These are phyloP conservation scores for Kodamaea derodonti DNA, from an alignment of 1,139 yeast species.

Conservation along the genomic window DNA sequence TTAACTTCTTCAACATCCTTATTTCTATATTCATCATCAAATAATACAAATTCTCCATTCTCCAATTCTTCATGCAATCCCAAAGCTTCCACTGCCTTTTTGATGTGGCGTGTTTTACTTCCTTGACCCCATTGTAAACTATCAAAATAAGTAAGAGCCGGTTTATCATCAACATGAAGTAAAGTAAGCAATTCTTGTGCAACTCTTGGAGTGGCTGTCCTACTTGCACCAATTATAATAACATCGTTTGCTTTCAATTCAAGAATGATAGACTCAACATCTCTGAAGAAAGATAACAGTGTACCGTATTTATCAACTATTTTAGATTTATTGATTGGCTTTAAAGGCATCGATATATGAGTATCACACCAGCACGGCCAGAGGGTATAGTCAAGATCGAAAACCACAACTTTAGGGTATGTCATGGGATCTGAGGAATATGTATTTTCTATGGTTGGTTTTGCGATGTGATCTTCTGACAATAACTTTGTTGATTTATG, in stretches of 20 bases:
- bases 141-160: slow-evolving; percentile 47
- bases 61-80: slow-evolving; percentile 36
- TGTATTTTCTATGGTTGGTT: too few relatives aligned
- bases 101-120: slow-evolving; percentile 58
- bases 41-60: slow-evolving; percentile 53
- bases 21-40: slow-evolving; percentile 68
- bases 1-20: slow-evolving; percentile 61
- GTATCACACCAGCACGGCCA: slow-evolving; percentile 75
- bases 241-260: slow-evolving; percentile 42
- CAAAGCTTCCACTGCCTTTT: slow-evolving; percentile 41
- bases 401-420: slow-evolving; percentile 62
- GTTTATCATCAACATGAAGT: slow-evolving; percentile 45
- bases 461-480: too few relatives aligned
- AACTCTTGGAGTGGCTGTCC: slow-evolving; percentile 62
- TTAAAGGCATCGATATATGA: slow-evolving; percentile 57
- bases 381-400: slow-evolving; percentile 72
- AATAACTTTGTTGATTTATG: too few relatives aligned
- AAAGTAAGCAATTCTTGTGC: slow-evolving; percentile 53
- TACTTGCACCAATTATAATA: slow-evolving; percentile 57
- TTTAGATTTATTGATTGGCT: slow-evolving; percentile 17
- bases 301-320: slow-evolving; percentile 47
- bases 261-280: slow-evolving; percentile 54
- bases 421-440: slow-evolving; percentile 3
- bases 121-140: slow-evolving; percentile 66
- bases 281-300: slow-evolving; percentile 50